A percentile compares a stretch with the other conserved stretches of the same genome.
These are phyloP conservation scores for Tirmania nivea DNA, from an alignment of 495 filamentous ascomycete genomes.

Conservation along the genomic window DNA sequence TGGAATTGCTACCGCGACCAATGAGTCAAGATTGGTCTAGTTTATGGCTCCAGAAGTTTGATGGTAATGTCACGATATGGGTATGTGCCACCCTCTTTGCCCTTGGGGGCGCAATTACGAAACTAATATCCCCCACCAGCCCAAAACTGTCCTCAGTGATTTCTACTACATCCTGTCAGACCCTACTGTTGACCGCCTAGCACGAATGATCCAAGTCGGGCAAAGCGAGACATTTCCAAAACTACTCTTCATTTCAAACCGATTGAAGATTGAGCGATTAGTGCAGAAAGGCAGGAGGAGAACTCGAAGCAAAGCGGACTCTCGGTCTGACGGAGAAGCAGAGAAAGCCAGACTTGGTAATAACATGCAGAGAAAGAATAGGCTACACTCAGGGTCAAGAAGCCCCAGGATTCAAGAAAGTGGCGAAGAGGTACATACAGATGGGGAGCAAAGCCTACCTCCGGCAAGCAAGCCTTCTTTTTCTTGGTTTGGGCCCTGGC, in stretches of 20 bases:
- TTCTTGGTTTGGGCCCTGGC: neutral
- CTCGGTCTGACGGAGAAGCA: neutral
- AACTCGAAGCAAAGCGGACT: constrained; percentile 11
- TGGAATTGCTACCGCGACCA: constrained; percentile 75
- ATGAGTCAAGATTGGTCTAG: constrained; percentile 92
- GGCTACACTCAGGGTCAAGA: neutral
- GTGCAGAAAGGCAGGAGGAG: constrained; percentile 53
- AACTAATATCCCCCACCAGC: constrained; percentile 19
- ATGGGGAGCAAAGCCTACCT: neutral
- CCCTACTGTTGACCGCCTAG: constrained; percentile 49
- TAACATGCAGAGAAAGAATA: too few species aligned
- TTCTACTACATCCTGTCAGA: constrained; percentile 75
- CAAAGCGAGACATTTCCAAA: constrained; percentile 75
- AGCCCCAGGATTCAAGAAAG: neutral
- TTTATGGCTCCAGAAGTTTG: constrained; percentile 88
- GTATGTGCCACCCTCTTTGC: constrained; percentile 5
- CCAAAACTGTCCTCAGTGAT: constrained; percentile 49
- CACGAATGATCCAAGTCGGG: constrained; percentile 69
- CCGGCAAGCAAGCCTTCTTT: neutral
- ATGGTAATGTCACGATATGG: constrained; percentile 85
- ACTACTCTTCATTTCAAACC: constrained; percentile 69
- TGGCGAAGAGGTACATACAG: neutral
- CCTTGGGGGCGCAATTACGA: too few species aligned
- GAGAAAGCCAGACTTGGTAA: neutral
- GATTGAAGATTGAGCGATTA: constrained; percentile 58